Evolutionary conservation across 306 rosid genomes (phyloP).

Genomic region (Begonia peltatifolia): DNA sequence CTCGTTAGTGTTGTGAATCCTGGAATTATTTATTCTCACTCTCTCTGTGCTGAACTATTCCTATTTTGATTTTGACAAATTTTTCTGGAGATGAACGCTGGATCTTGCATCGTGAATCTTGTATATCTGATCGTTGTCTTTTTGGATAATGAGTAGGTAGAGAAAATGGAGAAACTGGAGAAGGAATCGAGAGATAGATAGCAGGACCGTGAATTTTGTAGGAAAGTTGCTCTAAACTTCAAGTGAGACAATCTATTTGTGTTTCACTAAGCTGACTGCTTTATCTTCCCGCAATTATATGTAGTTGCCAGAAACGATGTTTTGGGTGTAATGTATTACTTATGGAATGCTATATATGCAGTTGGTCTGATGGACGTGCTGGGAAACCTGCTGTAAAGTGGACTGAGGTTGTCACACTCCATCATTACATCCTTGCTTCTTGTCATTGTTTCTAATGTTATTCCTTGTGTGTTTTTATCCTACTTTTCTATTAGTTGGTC

Average conservation of each 20-base stretch:
- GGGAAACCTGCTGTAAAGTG: conserved; percentile 76
- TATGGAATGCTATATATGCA: conserved; percentile 15
- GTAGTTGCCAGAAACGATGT: no score
- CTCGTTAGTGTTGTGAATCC: no score
- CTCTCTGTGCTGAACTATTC: no score
- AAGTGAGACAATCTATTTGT: conserved; percentile 30
- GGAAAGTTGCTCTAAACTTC: conserved; percentile 35
- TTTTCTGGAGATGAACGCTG: no score
- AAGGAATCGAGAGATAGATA: conserved; percentile 30
- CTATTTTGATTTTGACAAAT: no score
- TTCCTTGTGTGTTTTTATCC: neutral
- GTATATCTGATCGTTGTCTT: no score
- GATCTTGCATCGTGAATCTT: no score
- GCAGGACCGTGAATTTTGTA: conserved; percentile 38
- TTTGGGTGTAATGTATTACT: no score
- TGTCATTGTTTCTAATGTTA: neutral
- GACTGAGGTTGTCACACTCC: conserved; percentile 38
- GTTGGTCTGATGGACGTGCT: conserved; percentile 78
- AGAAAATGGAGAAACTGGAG: conserved; percentile 54
- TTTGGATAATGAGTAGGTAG: conserved; percentile 29
- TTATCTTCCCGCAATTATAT: no score
- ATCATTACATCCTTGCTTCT: neutral
- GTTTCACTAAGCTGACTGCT: no score
- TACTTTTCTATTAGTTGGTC: neutral
- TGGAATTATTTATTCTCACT: no score